A percentile compares a stretch with the other conserved stretches of the same genome.
Evolutionary conservation across 345 rosid genomes (phyloP).

Genomic region (Syzygium oleosum): DNA sequence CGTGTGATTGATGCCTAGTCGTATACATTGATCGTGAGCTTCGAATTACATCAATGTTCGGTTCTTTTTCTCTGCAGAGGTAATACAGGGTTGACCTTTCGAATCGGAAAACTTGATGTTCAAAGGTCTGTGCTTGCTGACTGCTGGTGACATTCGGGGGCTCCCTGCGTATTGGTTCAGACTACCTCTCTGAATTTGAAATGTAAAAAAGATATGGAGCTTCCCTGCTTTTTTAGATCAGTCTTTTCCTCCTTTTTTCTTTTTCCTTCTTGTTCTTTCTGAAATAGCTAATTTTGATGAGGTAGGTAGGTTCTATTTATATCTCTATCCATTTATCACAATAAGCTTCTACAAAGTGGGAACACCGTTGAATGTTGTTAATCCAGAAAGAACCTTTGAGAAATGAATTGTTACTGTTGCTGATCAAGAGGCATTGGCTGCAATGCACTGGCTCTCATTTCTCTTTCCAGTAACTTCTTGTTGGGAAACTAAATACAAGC

Average conservation of each 20-base stretch:
- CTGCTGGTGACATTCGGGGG: neutral
- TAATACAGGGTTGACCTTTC: neutral
- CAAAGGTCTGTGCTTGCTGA: neutral
- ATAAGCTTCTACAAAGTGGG: constrained; percentile 1
- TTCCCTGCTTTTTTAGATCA: neutral
- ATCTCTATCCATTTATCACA: neutral
- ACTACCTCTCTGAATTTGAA: neutral
- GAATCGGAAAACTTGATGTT: neutral
- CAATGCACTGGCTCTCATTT: neutral
- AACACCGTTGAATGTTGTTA: neutral
- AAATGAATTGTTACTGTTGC: neutral
- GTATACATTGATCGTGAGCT: neutral
- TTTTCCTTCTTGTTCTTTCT: neutral
- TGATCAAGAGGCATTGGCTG: neutral
- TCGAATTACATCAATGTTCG: neutral
- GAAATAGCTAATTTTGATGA: neutral
- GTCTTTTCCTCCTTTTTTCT: neutral
- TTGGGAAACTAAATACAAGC: neutral
- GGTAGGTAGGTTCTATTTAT: neutral
- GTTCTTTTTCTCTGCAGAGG: neutral
- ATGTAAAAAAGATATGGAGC: neutral
- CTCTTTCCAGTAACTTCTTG: neutral
- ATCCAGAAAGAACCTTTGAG: neutral
- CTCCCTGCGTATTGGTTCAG: neutral
- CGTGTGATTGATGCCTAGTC: neutral